Base-by-base conservation (phyloP, 2,329 filamentous ascomycete genomes). In the Cladosporium sp. region DNA sequence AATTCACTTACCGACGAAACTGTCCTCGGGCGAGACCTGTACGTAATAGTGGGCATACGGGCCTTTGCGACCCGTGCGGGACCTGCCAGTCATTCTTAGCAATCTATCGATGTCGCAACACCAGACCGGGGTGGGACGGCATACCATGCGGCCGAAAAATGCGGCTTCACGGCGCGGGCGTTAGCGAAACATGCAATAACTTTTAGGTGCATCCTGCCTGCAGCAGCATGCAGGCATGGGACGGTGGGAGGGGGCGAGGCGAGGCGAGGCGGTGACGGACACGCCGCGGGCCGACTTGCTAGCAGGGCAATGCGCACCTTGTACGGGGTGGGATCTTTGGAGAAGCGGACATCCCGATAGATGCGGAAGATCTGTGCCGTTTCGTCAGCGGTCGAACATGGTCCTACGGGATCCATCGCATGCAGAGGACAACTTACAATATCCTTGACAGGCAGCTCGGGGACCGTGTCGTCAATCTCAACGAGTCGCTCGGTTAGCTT, bases 31-130 rank as follows among this genome's bases (percentile, higher is more conserved):
- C 75, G 94, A 87, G 69, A 91, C 85, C 76, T 96, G 92, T 23
- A 97, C 80, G 79, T 96, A 97, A 80, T 97, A 97, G 74, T 88
- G 89, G 7, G 93, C 93, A 77, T 95, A 96, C 11, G 91, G 89
- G 0, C 92, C 92, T 78, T 97, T 96, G 64, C 91, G 86, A 23
- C 93, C 93, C 0, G 92, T 96, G 23, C 93, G 88, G 65, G 91
- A 95, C 87, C 69, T 72, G 50, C 37, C 21, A 26, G 55, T 59
- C 37, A 33, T 37, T 62, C 35, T 69, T 58, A 68, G 65, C 59
- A 23, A 50, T 21, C 26, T 49, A 59, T 29, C 26, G 55, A 60
- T 60, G 61, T 29, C 50, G 61, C 53, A 65, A 37, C 35, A 53
- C 56, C 40, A 29, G 63, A 59, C 55, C 40, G 44, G 55, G 56